Conservation (phyloP, 2,329 filamentous ascomycete species). For the Diaporthe sp. region DNA sequence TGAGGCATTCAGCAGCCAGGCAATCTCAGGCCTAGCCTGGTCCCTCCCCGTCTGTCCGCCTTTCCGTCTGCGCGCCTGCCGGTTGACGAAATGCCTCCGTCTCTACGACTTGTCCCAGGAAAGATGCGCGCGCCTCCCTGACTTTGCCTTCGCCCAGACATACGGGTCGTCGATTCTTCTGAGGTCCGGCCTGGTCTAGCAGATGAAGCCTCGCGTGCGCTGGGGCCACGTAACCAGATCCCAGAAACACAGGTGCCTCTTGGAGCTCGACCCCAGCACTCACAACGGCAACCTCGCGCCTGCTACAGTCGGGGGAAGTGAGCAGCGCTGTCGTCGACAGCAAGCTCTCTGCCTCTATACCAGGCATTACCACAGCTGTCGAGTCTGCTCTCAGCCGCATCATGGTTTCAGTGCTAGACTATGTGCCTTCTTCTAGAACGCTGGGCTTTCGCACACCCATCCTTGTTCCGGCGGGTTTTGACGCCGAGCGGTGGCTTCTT, state of each 20-base stretch:
- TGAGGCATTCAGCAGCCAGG: neutral
- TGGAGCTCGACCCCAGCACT: neutral
- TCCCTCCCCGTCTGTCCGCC: slow-evolving; percentile 9
- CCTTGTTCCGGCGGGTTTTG: slow-evolving; percentile 2
- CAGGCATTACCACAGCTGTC: neutral
- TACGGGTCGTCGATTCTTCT: slow-evolving; percentile 15
- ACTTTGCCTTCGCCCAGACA: neutral
- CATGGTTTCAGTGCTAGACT: slow-evolving; percentile 7
- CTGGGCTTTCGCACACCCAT: neutral
- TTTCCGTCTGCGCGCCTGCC: neutral
- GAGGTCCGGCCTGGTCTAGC: neutral
- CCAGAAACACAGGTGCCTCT: neutral
- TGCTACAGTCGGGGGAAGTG: neutral
- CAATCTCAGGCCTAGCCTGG: neutral
- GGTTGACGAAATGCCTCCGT: neutral
- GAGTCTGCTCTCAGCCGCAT: slow-evolving; percentile 20
- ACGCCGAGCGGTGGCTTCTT: slow-evolving; percentile 4
- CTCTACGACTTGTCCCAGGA: neutral
- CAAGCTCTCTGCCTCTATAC: neutral
- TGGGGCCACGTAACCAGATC: neutral
- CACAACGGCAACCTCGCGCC: neutral
- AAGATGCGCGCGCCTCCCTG: neutral
- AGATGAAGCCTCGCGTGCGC: neutral
- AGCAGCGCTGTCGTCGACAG: neutral
- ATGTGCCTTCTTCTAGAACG: neutral